Percentiles rank a stretch among this genome's conserved stretches.
phyloP scores from a whole-genome alignment of 805 yeast genomes.

The Torulaspora quercuum region DNA sequence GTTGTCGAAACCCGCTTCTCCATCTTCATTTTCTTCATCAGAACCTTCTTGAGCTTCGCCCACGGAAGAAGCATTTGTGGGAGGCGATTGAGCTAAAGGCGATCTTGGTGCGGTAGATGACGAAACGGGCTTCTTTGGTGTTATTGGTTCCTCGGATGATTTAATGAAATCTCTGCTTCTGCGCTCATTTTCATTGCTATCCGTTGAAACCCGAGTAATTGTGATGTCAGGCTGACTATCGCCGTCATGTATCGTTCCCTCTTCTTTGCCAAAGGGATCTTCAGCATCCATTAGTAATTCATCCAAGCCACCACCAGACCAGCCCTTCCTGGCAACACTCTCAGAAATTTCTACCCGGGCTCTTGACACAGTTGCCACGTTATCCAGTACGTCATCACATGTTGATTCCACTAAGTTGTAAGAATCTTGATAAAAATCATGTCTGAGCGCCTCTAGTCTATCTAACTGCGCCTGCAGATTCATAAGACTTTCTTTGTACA shows the following conservation, averaged over 20 bases:
- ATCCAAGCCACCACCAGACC: slow-evolving; percentile 86
- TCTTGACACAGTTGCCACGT: slow-evolving; percentile 61
- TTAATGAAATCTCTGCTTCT: neutral
- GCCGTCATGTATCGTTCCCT: slow-evolving; percentile 12
- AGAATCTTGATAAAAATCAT: slow-evolving; percentile 66
- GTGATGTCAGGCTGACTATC: slow-evolving; percentile 10
- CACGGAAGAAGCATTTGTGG: neutral
- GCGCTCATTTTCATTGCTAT: slow-evolving; percentile 8
- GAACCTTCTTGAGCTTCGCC: slow-evolving; percentile 3
- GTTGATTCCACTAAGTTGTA: slow-evolving; percentile 60
- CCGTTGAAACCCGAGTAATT: slow-evolving; percentile 1
- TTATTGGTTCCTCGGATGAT: slow-evolving; percentile 6
- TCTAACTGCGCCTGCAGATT: slow-evolving; percentile 72
- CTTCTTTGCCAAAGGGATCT: slow-evolving; percentile 53
- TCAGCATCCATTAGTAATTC: slow-evolving; percentile 59
- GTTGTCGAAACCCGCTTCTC: slow-evolving; percentile 37
- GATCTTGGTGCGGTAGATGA: slow-evolving; percentile 5
- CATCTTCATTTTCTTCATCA: slow-evolving; percentile 12
- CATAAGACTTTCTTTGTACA: slow-evolving; percentile 62
- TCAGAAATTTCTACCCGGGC: slow-evolving; percentile 82
- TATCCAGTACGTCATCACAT: slow-evolving; percentile 50
- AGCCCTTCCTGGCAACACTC: slow-evolving; percentile 76
- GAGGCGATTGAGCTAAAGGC: slow-evolving; percentile 7
- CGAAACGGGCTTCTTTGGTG: slow-evolving; percentile 7
- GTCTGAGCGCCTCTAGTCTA: slow-evolving; percentile 71